Percentiles rank a stretch among this genome's conserved stretches.
These are phyloP conservation scores for Jacaranda mimosifolia DNA, from an alignment of 257 asterid species.

Conservation along the genomic window DNA sequence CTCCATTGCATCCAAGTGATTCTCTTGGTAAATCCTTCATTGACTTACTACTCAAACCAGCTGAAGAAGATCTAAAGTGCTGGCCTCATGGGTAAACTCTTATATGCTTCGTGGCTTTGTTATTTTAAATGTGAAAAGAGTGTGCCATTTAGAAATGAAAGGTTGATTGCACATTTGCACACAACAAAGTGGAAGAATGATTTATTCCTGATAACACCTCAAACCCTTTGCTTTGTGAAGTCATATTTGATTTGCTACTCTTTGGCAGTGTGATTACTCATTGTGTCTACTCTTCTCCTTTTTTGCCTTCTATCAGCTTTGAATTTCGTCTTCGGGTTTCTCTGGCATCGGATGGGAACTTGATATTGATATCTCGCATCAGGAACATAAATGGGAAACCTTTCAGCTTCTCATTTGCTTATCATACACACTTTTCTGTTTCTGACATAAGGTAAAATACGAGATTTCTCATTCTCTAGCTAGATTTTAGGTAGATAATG, in stretches of 20 bases:
- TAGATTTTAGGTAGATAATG: conserved; percentile 11
- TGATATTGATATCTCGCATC: conserved; percentile 80
- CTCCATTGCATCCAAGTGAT: conserved; percentile 65
- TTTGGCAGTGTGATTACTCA: conserved; percentile 7
- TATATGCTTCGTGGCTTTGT: conserved; percentile 18
- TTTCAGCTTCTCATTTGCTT: conserved; percentile 90
- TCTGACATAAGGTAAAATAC: conserved; percentile 84
- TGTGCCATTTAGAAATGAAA: too few species aligned
- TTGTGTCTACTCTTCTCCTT: conserved; percentile 15
- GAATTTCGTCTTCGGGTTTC: conserved; percentile 85
- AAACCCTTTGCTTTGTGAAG: conserved; percentile 2
- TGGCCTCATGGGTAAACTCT: conserved; percentile 86
- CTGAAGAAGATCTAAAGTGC: conserved; percentile 84
- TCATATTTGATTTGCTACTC: conserved; percentile 14
- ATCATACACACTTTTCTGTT: conserved; percentile 82
- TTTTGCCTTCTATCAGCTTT: conserved; percentile 54
- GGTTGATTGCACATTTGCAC: not conserved
- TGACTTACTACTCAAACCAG: conserved; percentile 85
- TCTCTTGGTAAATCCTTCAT: conserved; percentile 73
- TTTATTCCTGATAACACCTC: not conserved
- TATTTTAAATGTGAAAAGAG: not conserved
- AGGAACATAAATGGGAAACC: conserved; percentile 88
- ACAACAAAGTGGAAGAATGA: not conserved
- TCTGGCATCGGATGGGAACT: conserved; percentile 80
- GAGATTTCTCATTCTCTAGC: conserved; percentile 2